Evolutionary conservation across 1,139 yeast species (phyloP), one percentile per base, ranked within the genome.

Genomic region (Pichia sp.): DNA sequence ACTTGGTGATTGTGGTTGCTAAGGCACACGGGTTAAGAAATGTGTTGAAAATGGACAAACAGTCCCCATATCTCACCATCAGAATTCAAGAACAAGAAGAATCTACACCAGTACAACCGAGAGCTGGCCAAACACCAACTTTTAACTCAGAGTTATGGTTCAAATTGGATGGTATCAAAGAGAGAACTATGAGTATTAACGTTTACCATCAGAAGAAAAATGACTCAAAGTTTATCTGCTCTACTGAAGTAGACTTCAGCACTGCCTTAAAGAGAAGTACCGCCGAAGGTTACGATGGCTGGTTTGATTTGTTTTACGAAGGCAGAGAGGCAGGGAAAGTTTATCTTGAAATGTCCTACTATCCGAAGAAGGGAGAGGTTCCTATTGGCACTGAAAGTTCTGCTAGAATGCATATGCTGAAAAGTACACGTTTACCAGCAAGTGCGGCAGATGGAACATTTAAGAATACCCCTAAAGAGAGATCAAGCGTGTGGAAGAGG

Each of bases 71-170:
- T 59, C 81, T 85, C 34, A 75, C 88, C 11, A 69, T 84, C 13
- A 64, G 96, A 40, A 67, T 87, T 4, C 94, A 88, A n/a, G 82
- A 84, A 38, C 72, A 72, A 42, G 91, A 93, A 17, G 73, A 80
- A 47, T 74, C 82, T 47, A 84, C 95, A 0, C 77, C 76, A 20
- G 66, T 84, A 0, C 75, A 81, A 41, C 72, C 73, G 45, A 62
- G 96, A 47, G 96, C 94, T 1, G 96, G 96, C 2, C 96, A 87
- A 55, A 81, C 85, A 3, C 96, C 96, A 0, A 74, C 69, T 30
- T 87, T 95, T 85, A 81, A 84, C 43, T 80, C 78, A 47, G 88
- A 84, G 48, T 68, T 79, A 32, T 66, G 91, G 47, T 86, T 83
- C 58, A 69, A 72, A 28, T 56, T 82, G 26, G 66, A 77, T 2